A percentile compares a stretch with the other conserved stretches of the same genome.
phyloP scores from a whole-genome alignment of 345 rosid species.

The Salix viminalis region DNA sequence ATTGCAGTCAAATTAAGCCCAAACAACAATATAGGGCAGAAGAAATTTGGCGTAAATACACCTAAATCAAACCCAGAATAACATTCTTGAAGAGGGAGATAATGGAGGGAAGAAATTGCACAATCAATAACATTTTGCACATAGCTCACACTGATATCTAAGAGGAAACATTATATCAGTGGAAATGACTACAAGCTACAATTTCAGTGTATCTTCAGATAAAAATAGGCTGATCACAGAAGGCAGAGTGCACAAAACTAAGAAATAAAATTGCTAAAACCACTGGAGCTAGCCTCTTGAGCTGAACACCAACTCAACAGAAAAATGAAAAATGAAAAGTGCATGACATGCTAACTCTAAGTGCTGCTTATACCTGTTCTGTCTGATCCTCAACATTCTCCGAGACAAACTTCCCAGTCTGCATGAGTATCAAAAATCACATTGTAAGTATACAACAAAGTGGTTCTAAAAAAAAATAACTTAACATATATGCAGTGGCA shows the following conservation, averaged over 20 bases:
- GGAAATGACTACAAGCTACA: not conserved
- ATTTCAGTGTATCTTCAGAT: not conserved
- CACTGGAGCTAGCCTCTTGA: not conserved
- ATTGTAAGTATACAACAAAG: conserved; percentile 10
- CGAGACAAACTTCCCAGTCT: conserved; percentile 78
- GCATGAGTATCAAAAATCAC: conserved; percentile 14
- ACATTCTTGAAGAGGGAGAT: not conserved
- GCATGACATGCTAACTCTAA: not conserved
- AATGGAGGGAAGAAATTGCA: not conserved
- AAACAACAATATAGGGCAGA: not conserved
- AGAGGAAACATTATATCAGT: not conserved
- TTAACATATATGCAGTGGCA: not conserved
- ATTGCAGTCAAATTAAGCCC: not conserved
- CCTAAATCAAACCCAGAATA: not conserved
- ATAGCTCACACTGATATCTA: not conserved
- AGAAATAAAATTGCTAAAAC: not conserved
- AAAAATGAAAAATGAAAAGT: too few species aligned
- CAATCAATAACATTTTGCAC: not conserved
- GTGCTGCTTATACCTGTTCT: conserved; percentile 55
- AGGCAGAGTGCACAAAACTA: not conserved
- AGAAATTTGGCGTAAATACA: not conserved
- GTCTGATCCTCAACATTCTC: conserved; percentile 74
- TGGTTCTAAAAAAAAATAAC: not conserved
- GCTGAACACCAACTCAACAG: not conserved
- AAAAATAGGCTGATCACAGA: not conserved